Evolutionary conservation across 2,329 filamentous ascomycete species (phyloP).

Genomic region (Pestalotiopsis sp.): DNA sequence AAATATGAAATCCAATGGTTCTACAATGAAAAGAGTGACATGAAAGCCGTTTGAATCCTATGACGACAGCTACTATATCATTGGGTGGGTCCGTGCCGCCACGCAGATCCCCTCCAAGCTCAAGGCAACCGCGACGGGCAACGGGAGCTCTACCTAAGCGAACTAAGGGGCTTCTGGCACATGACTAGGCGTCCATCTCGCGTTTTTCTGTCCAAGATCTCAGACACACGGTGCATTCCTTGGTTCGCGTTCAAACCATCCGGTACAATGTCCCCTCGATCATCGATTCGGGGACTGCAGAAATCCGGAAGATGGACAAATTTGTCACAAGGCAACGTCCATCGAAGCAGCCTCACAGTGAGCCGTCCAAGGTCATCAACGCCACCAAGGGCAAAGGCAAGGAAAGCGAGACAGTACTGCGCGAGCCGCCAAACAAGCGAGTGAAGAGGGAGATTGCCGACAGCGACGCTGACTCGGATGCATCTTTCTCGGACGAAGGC

Average conservation of each 20-base stretch:
- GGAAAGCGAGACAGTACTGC: background rate
- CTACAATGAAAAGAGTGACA: too few relatives aligned
- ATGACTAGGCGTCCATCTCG: conserved; percentile 10
- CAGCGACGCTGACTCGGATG: conserved; percentile 35
- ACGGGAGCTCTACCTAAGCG: background rate
- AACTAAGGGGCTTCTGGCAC: background rate
- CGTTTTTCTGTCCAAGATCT: background rate
- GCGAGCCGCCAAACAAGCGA: conserved; percentile 36
- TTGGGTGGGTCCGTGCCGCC: background rate
- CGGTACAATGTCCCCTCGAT: background rate
- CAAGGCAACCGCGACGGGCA: background rate
- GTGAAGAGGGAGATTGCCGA: conserved; percentile 31
- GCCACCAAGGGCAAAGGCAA: background rate
- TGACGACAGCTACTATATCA: background rate
- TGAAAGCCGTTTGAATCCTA: too few relatives aligned
- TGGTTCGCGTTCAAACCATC: background rate
- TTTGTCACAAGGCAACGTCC: conserved; percentile 24
- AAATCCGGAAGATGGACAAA: conserved; percentile 24
- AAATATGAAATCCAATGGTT: too few relatives aligned
- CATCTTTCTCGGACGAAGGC: conserved; percentile 17
- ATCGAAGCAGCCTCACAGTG: background rate
- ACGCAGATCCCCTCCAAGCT: background rate
- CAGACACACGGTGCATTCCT: background rate
- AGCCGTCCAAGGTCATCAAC: background rate
- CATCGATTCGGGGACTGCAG: background rate